Evolutionary conservation across 805 yeast species (phyloP), one percentile per base, ranked within the genome.

Genomic region (Candida chilensis): DNA sequence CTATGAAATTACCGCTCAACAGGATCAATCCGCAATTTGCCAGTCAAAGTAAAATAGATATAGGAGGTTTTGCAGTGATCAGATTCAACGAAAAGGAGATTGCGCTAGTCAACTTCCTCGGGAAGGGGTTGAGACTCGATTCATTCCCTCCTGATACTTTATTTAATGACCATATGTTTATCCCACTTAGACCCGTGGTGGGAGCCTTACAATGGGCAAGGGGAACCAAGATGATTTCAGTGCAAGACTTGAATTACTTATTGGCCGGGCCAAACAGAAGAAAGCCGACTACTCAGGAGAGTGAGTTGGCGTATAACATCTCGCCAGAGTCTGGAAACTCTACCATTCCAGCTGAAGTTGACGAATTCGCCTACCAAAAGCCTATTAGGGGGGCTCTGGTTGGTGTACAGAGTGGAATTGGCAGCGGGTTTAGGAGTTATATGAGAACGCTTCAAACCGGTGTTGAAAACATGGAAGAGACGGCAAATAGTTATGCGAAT

Each of bases 181-280:
- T 80, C 14, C 94, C 95, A 2, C 71, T 74, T 19, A 66, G 97
- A 28, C 99, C 98, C 2, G 65, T 73, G 4, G 74, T 84, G 5
- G 74, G 86, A 21, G 71, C 92, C 0, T 60, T 83, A 27, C 90
- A 80, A 50, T 83, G 96, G 92, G 84, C 92, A 5, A 74, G 79
- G 40, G 96, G 96, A 3, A 59, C 80, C 0, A 73, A 74, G 13
- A 64, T 67, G 37, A 67, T 79, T n/a, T 58, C 76, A 2, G 50
- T 68, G 15, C 63, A 67, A 1, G 94, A 84, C 37, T 60, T 92
- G 31, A 78, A 81, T 35, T 32, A 45, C 9, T 46, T 85, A 27
- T 64, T 90, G 22, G 84, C 82, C 4, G 96, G 96, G 1, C 78
- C 78, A 0, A 71, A 74, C 32, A 67, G 95, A 38, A 74, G 79